Percentiles rank a stretch among this genome's conserved stretches.
Evolutionary conservation across 768 basidiomycete species (phyloP).

Genomic region (Boletus pseudo-olivaceus): DNA sequence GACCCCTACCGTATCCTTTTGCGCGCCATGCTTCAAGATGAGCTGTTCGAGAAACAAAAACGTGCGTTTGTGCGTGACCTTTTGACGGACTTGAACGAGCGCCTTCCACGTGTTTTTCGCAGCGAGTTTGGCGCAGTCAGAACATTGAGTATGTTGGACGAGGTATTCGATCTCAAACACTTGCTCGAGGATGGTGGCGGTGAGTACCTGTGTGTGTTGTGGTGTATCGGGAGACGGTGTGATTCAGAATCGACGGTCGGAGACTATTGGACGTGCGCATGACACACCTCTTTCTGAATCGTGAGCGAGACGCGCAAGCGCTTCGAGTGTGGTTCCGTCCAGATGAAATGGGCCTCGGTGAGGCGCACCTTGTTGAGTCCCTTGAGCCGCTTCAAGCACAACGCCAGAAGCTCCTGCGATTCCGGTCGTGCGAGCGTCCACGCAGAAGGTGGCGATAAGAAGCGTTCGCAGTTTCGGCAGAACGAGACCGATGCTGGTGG

Average conservation of each 20-base stretch:
- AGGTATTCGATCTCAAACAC: constrained; percentile 96
- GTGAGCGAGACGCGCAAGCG: constrained; percentile 89
- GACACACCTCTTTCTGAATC: constrained; percentile 92
- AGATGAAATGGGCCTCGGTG: constrained; percentile 98
- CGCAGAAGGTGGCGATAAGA: constrained; percentile 81
- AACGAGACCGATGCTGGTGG: constrained; percentile 78
- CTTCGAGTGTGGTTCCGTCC: constrained; percentile 99
- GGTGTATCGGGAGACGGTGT: too few relatives aligned
- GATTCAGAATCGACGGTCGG: not conserved
- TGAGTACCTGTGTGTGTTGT: constrained; percentile 65
- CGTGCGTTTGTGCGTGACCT: constrained; percentile 96
- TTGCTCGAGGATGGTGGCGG: constrained; percentile 94
- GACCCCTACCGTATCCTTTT: constrained; percentile 92
- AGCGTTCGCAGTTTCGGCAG: constrained; percentile 95
- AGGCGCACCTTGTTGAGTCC: constrained; percentile 91
- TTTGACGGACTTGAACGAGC: constrained; percentile 97
- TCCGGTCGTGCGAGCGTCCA: constrained; percentile 89
- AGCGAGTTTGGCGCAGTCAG: constrained; percentile 88
- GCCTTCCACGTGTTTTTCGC: constrained; percentile 99
- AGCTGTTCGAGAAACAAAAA: constrained; percentile 97
- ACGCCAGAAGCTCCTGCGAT: constrained; percentile 88
- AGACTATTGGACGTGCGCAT: too few relatives aligned
- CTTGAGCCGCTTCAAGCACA: constrained; percentile 93
- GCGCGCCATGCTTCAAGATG: constrained; percentile 93
- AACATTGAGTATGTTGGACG: constrained; percentile 92